These are phyloP conservation scores for Laburnicola sp. DNA, from an alignment of 2,329 filamentous ascomycete genomes.

Conservation along the genomic window DNA sequence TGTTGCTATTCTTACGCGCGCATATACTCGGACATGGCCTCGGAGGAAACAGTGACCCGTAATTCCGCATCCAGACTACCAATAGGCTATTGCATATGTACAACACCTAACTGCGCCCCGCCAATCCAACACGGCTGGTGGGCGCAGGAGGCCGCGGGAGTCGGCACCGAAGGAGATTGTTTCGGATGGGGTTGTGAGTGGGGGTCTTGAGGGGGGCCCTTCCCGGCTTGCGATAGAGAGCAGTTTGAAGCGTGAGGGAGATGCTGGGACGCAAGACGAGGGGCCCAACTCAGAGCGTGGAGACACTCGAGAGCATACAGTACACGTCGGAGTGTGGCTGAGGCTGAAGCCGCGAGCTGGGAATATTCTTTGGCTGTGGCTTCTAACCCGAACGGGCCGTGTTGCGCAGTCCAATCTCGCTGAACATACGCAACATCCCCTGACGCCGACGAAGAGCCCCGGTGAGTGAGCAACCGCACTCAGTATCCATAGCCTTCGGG, in stretches of 20 bases:
- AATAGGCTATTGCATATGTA: no score
- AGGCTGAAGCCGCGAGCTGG: slow-evolving; percentile 10
- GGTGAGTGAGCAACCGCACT: neutral
- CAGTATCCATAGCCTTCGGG: no score
- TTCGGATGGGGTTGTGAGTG: neutral
- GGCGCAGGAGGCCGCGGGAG: no score
- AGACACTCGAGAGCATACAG: no score
- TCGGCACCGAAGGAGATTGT: slow-evolving; percentile 2
- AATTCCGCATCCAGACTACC: no score
- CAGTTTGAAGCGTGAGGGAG: neutral
- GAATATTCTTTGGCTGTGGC: slow-evolving; percentile 8
- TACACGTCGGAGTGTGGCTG: slow-evolving; percentile 15
- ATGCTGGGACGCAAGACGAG: neutral
- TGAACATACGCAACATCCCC: slow-evolving; percentile 5
- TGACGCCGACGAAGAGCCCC: slow-evolving; percentile 2
- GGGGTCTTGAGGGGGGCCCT: no score
- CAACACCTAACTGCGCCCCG: no score
- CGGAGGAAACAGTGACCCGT: no score
- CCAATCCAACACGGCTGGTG: no score
- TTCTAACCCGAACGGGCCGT: slow-evolving; percentile 9
- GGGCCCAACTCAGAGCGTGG: neutral
- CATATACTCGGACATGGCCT: no score
- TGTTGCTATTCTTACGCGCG: no score
- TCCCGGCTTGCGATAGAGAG: no score
- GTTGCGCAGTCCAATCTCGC: slow-evolving; percentile 16